Conservation (phyloP, 805 yeast species). For the Kregervanrija fluxuum region DNA sequence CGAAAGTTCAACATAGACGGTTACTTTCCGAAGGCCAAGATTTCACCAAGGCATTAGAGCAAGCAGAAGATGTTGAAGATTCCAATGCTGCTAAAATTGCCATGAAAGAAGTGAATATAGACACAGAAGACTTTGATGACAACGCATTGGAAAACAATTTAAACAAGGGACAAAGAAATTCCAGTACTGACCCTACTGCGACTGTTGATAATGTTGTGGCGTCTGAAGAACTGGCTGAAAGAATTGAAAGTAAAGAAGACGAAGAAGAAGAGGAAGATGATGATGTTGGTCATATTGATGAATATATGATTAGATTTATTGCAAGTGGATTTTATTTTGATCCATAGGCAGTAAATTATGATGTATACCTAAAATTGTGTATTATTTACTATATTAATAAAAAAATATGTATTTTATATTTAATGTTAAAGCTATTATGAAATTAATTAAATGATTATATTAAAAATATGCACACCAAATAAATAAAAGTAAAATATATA, state of each 20-base stretch:
- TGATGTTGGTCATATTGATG: slow-evolving; percentile 80
- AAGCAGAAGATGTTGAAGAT: slow-evolving; percentile 93
- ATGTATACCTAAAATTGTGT: slow-evolving; percentile 11
- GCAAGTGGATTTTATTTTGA: slow-evolving; percentile 71
- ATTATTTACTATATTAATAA: slow-evolving; percentile 1
- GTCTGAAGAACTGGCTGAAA: slow-evolving; percentile 17
- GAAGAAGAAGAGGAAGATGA: slow-evolving; percentile 45
- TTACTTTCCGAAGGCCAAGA: slow-evolving; percentile 21
- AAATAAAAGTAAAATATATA: no score
- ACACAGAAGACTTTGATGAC: slow-evolving; percentile 78
- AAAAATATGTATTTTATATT: background rate
- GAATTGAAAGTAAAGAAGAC: slow-evolving; percentile 10
- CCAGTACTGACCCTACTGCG: slow-evolving; percentile 28
- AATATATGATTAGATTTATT: slow-evolving; percentile 88
- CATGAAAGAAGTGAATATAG: slow-evolving; percentile 75
- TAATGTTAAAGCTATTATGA: no score
- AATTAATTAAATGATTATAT: no score
- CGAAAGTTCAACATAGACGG: slow-evolving; percentile 40
- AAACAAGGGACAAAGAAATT: slow-evolving; percentile 6
- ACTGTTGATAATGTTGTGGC: slow-evolving; percentile 10
- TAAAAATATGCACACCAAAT: no score
- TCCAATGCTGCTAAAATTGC: slow-evolving; percentile 86
- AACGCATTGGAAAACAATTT: slow-evolving; percentile 29
- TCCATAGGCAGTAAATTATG: slow-evolving; percentile 10
- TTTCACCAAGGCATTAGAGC: slow-evolving; percentile 50